A percentile compares a stretch with the other conserved stretches of the same genome.
phyloP scores from a whole-genome alignment of 805 yeast species.

The Gaillardinia entomophila region DNA sequence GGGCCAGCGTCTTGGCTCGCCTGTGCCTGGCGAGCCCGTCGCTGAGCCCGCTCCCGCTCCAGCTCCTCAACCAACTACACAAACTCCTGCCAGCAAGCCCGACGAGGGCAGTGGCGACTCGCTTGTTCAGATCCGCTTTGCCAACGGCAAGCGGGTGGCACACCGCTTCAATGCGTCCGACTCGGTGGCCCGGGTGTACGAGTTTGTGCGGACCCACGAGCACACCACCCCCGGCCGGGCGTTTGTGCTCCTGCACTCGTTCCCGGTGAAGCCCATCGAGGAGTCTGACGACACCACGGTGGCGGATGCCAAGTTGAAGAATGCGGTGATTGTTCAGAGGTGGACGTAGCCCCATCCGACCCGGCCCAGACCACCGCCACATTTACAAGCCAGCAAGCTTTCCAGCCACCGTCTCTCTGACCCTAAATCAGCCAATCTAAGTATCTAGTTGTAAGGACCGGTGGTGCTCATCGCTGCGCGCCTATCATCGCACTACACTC shows the following conservation, averaged over 20 bases:
- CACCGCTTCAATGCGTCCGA: constrained; percentile 61
- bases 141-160: constrained; percentile 68
- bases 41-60: constrained; percentile 7
- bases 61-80: constrained; percentile 13
- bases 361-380: no score
- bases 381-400: no score
- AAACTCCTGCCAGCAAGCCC: constrained; percentile 1
- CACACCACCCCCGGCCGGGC: constrained; percentile 41
- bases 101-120: constrained; percentile 53
- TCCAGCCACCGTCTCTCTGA: no score
- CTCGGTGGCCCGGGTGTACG: constrained; percentile 60
- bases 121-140: constrained; percentile 74
- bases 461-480: no score
- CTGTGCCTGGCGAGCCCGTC: constrained; percentile 66
- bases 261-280: constrained; percentile 72
- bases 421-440: no score
- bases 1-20: constrained; percentile 87
- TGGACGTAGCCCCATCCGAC: no score
- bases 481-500: no score
- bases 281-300: constrained; percentile 48
- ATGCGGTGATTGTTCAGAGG: constrained; percentile 87
- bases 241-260: constrained; percentile 70
- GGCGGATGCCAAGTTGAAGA: constrained; percentile 68
- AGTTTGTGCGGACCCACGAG: constrained; percentile 50
- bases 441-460: no score